These are phyloP conservation scores for Auricularia cornea DNA, from an alignment of 768 basidiomycete genomes.

Conservation along the genomic window DNA sequence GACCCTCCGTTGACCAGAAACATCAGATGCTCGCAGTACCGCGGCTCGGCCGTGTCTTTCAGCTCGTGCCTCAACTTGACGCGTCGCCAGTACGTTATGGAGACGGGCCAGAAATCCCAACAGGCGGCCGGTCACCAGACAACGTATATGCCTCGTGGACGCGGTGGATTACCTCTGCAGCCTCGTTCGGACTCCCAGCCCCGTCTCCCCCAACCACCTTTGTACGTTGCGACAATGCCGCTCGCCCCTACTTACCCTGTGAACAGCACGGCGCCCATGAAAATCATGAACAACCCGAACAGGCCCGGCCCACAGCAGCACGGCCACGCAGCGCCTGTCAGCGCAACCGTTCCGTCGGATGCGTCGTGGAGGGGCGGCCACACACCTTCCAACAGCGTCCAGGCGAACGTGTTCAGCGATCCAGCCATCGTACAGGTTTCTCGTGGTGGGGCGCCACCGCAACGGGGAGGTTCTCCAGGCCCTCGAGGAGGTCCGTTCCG, in stretches of 20 bases:
- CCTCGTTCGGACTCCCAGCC: background rate
- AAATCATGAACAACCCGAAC: conserved; percentile 75
- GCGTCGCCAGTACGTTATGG: conserved; percentile 74
- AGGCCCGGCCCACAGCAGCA: background rate
- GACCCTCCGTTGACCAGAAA: background rate
- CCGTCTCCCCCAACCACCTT: background rate
- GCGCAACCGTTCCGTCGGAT: background rate
- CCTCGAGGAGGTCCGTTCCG: conserved; percentile 13
- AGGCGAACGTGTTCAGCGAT: background rate
- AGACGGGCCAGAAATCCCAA: conserved; percentile 54
- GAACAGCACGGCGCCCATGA: conserved; percentile 36
- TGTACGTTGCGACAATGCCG: too few relatives aligned
- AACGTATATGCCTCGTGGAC: conserved; percentile 55
- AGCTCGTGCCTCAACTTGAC: conserved; percentile 85
- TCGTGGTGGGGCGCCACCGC: background rate
- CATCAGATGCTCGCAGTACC: conserved; percentile 79
- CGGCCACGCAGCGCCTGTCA: background rate
- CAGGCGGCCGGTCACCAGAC: conserved; percentile 33
- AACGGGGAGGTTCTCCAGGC: conserved; percentile 6
- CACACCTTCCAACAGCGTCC: background rate
- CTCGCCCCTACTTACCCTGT: too few relatives aligned
- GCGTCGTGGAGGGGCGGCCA: background rate
- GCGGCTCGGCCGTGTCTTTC: conserved; percentile 83
- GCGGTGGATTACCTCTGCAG: conserved; percentile 37
- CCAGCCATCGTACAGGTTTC: background rate